These are phyloP conservation scores for Fusarium sublunatum DNA, from an alignment of 2,329 filamentous ascomycete genomes.

Conservation along the genomic window DNA sequence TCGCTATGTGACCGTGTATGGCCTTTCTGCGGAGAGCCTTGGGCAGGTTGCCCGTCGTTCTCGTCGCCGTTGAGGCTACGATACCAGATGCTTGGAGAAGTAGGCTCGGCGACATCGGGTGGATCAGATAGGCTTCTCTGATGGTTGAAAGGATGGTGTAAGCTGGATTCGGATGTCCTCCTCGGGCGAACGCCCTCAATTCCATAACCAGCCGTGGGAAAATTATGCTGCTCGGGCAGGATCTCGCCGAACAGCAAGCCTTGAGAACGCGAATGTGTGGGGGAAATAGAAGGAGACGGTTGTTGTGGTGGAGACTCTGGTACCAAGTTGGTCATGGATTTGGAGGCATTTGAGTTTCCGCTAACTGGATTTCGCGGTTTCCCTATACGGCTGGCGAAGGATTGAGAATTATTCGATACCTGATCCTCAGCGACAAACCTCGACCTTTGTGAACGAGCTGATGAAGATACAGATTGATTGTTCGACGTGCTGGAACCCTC, in stretches of 20 bases:
- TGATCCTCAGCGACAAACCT: slow-evolving; percentile 63
- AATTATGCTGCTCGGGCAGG: slow-evolving; percentile 66
- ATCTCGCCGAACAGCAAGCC: slow-evolving; percentile 81
- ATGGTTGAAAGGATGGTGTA: slow-evolving; percentile 64
- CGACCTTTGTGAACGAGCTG: slow-evolving; percentile 56
- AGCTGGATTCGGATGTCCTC: slow-evolving; percentile 77
- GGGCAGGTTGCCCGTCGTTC: slow-evolving; percentile 34
- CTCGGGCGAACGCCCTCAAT: slow-evolving; percentile 65
- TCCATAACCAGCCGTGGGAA: slow-evolving; percentile 67
- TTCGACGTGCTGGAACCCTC: slow-evolving; percentile 45
- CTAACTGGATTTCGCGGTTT: slow-evolving; percentile 58
- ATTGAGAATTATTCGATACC: slow-evolving; percentile 65
- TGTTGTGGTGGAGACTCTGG: slow-evolving; percentile 51
- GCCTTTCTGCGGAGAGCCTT: slow-evolving; percentile 46
- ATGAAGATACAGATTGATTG: slow-evolving; percentile 37
- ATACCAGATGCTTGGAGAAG: slow-evolving; percentile 77
- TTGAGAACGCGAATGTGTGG: slow-evolving; percentile 53
- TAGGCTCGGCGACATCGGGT: slow-evolving; percentile 64
- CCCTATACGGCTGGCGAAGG: slow-evolving; percentile 69
- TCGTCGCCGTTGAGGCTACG: slow-evolving; percentile 51
- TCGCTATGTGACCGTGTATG: slow-evolving; percentile 71
- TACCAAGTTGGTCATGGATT: slow-evolving; percentile 50
- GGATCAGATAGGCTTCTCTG: slow-evolving; percentile 67
- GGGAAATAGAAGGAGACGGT: slow-evolving; percentile 49
- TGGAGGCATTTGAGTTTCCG: slow-evolving; percentile 51